Percentiles rank a stretch among this genome's conserved stretches.
These are phyloP conservation scores for Neurospora cerealis DNA, from an alignment of 495 filamentous ascomycete genomes.

Conservation along the genomic window DNA sequence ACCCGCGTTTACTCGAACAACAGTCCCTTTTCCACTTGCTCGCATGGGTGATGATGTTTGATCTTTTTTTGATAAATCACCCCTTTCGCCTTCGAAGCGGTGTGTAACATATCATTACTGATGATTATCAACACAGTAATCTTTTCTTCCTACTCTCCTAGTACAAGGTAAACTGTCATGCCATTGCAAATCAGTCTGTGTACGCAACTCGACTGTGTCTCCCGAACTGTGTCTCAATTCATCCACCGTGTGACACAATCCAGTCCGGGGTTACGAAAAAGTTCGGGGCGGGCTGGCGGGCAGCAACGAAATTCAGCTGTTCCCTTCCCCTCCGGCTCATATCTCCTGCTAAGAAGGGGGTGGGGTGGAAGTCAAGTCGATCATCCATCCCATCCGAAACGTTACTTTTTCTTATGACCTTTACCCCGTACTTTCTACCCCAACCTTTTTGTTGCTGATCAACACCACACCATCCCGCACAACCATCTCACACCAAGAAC, in stretches of 20 bases:
- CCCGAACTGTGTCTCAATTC: neutral
- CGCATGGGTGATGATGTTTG: neutral
- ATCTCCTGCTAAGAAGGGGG: neutral
- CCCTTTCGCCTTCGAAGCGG: neutral
- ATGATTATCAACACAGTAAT: neutral
- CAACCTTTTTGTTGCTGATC: neutral
- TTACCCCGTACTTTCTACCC: neutral
- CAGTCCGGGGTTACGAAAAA: neutral
- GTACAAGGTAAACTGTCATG: neutral
- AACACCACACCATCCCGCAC: neutral
- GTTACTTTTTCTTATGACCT: neutral
- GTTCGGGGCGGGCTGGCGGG: neutral
- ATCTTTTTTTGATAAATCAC: neutral
- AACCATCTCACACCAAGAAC: neutral
- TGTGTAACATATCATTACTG: neutral
- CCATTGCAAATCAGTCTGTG: neutral
- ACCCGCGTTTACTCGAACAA: neutral
- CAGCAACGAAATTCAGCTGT: neutral
- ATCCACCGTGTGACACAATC: neutral
- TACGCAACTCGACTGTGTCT: neutral
- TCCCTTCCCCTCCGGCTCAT: neutral
- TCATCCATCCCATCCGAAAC: neutral
- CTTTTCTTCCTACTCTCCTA: neutral
- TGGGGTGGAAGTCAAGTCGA: neutral
- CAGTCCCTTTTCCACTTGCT: neutral